Conservation (phyloP, 176 grass and related monocot species). For the Melocanna baccifera region DNA sequence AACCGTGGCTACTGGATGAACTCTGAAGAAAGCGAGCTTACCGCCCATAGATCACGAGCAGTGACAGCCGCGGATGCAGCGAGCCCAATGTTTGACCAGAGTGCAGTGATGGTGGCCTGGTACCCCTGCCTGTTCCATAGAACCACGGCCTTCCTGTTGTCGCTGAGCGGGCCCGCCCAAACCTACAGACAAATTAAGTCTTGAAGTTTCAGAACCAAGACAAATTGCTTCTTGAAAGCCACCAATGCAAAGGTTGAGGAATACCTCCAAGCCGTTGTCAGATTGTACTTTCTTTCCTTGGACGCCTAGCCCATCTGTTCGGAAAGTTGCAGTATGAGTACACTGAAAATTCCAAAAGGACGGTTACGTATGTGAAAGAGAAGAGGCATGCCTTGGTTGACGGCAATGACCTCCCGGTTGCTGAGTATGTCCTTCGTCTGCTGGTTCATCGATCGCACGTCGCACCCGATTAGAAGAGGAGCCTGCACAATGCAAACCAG, state of each 20-base stretch:
- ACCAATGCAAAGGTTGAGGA: background rate
- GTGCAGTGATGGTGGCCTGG: slow-evolving; percentile 58
- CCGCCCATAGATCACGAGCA: slow-evolving; percentile 85
- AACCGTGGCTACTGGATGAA: too few relatives aligned
- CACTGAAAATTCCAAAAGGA: background rate
- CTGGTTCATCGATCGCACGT: slow-evolving; percentile 69
- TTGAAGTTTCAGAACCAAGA: background rate
- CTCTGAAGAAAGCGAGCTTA: slow-evolving; percentile 40
- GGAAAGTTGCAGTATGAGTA: background rate
- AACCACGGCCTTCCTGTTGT: slow-evolving; percentile 64
- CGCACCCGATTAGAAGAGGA: slow-evolving; percentile 90
- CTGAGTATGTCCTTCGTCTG: slow-evolving; percentile 73
- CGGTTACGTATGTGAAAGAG: background rate
- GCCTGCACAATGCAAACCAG: slow-evolving; percentile 42
- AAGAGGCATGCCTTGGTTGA: slow-evolving; percentile 82
- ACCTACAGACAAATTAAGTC: slow-evolving; percentile 40
- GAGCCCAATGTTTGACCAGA: slow-evolving; percentile 64
- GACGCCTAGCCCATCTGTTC: slow-evolving; percentile 72
- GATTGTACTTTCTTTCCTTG: slow-evolving; percentile 92
- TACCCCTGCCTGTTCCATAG: slow-evolving; percentile 72
- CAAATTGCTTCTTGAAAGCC: background rate
- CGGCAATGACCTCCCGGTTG: slow-evolving; percentile 75
- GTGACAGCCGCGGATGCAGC: slow-evolving; percentile 40
- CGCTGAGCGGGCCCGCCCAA: slow-evolving; percentile 72
- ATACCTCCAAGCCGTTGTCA: slow-evolving; percentile 56